Evolutionary conservation across 116 monocot genomes (phyloP).

Genomic region (Posidonia oceanica): DNA sequence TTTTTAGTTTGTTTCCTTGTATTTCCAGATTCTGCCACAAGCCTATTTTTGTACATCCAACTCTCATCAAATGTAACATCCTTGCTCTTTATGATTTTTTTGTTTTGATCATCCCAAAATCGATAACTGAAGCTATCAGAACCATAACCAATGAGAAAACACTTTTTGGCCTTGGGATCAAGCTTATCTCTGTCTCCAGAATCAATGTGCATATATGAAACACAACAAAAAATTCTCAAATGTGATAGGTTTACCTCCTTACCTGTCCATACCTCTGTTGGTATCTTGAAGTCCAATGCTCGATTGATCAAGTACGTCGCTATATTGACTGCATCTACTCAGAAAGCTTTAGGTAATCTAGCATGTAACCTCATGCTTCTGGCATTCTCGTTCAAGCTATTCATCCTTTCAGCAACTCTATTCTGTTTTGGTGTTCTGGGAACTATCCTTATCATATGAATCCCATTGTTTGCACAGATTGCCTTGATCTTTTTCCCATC

Average conservation of each 20-base stretch:
- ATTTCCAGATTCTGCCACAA: no score
- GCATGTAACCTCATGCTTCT: not conserved
- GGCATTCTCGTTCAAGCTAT: constrained; percentile 4
- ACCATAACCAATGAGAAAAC: not conserved
- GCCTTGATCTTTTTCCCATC: not conserved
- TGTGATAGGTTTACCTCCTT: not conserved
- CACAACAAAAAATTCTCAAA: constrained; percentile 2
- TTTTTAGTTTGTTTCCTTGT: no score
- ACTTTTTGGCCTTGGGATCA: not conserved
- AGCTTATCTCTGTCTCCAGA: not conserved
- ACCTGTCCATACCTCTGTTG: not conserved
- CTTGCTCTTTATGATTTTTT: not conserved
- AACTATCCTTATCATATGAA: not conserved
- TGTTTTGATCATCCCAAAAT: not conserved
- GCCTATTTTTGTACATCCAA: not conserved
- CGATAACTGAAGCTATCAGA: constrained; percentile 5
- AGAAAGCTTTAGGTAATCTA: constrained; percentile 6
- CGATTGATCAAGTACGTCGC: constrained; percentile 1
- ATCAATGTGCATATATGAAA: not conserved
- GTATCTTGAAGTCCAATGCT: not conserved
- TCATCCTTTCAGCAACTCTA: constrained; percentile 11
- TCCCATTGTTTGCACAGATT: not conserved
- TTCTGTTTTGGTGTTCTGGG: constrained; percentile 2
- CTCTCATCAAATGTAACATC: constrained; percentile 5
- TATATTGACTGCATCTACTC: constrained; percentile 1